A percentile compares a stretch with the other conserved stretches of the same genome.
Conservation (phyloP, 345 rosid genomes). For the Citrus trifoliata region DNA sequence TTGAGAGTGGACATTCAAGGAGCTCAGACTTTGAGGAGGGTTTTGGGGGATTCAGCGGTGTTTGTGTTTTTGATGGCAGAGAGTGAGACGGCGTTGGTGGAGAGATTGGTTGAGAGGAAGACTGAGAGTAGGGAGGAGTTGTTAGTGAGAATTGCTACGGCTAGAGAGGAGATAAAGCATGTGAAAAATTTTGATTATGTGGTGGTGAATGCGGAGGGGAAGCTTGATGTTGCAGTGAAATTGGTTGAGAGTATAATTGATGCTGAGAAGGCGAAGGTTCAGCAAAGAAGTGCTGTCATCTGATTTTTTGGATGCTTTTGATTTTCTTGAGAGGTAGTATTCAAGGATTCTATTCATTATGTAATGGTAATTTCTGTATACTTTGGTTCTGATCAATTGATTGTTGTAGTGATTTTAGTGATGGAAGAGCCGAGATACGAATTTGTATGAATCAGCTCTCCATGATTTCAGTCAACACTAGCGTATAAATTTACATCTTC, state of each 20-base stretch:
- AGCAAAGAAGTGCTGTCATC: slow-evolving; percentile 52
- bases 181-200: slow-evolving; percentile 68
- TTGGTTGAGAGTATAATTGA: slow-evolving; percentile 71
- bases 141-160: slow-evolving; percentile 75
- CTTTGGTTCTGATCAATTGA: background rate
- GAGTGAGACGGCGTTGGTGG: slow-evolving; percentile 72
- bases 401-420: background rate
- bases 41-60: slow-evolving; percentile 70
- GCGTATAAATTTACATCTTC: background rate
- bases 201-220: slow-evolving; percentile 79
- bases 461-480: background rate
- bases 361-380: background rate
- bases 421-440: background rate
- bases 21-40: slow-evolving; percentile 63
- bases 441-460: background rate
- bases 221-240: slow-evolving; percentile 63
- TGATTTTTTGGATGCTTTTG: slow-evolving; percentile 24
- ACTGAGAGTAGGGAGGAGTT: slow-evolving; percentile 75
- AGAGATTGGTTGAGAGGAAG: slow-evolving; percentile 76
- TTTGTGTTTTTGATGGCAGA: slow-evolving; percentile 79
- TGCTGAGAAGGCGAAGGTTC: slow-evolving; percentile 88
- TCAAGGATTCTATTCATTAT: background rate
- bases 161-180: slow-evolving; percentile 79
- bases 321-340: background rate
- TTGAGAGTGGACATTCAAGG: slow-evolving; percentile 94